Evolutionary conservation across 176 grass and related monocot species (phyloP), one percentile per base, ranked within the genome.

Genomic region (Phyllostachys edulis): DNA sequence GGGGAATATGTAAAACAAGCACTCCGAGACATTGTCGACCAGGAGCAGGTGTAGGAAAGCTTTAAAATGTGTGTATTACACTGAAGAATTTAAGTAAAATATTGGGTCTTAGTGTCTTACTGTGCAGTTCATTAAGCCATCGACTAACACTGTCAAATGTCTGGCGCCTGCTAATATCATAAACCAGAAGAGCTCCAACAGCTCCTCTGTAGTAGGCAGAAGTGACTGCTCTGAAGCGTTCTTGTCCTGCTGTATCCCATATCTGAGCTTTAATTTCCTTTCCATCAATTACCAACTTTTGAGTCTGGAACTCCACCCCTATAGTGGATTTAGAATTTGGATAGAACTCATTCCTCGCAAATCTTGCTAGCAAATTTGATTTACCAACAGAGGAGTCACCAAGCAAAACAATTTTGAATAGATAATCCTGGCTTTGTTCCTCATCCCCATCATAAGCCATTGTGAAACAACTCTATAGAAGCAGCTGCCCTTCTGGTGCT

Each of bases 191-290:
- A 80, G 90, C 90, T 76, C 90, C 87, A 42, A 92, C 90, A 71
- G 90, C 90, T 74, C 90, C 90, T 80, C 90, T 76, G 38, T 92
- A 92, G 80, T 92, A 92, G 50, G 90, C 90, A 87, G 87, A 89
- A 71, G 90, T 89, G 36, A 92, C 87, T 41, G 90, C 90, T 92
- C 90, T 89, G 46, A 92, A 92, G 57, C 90, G 84, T 77, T 92
- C 90, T 80, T 92, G 90, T 83, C 90, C 90, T 76, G 90, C 90
- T 63, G 90, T 92, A 47, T 92, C 90, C 90, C 90, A 92, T 84
- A 92, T 92, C 90, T 92, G 90, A 86, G 90, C 90, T 84, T 92
- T 92, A 49, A 92, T 89, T 83, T 92, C 84, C 80, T 92, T 92
- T n/a, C 90, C 90, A 89, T 92, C 90, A 26, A 92, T 92, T 45